phyloP scores from a whole-genome alignment of 2,329 filamentous ascomycete genomes.

The Cladosporium oxysporum region DNA sequence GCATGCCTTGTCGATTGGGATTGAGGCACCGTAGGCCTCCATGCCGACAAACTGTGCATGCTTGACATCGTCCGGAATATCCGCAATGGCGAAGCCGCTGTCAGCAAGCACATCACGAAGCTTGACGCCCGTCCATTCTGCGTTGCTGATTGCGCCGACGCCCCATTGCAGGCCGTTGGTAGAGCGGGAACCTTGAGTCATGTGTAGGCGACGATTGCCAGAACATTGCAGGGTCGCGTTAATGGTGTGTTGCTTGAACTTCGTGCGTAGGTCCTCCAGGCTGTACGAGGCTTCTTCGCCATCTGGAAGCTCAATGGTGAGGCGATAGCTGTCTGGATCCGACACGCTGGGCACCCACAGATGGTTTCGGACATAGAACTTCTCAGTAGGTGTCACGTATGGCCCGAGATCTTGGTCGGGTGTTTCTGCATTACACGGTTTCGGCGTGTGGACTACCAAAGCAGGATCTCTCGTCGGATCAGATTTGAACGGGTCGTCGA shows the following conservation, averaged over 20 bases:
- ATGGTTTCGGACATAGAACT: slow-evolving; percentile 64
- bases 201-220: slow-evolving; percentile 57
- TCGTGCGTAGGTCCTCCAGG: slow-evolving; percentile 54
- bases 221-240: slow-evolving; percentile 62
- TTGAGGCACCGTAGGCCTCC: slow-evolving; percentile 64
- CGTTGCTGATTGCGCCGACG: slow-evolving; percentile 61
- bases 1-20: slow-evolving; percentile 60
- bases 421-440: slow-evolving; percentile 64
- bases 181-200: slow-evolving; percentile 52
- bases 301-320: slow-evolving; percentile 59
- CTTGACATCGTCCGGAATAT: slow-evolving; percentile 40
- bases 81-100: slow-evolving; percentile 51
- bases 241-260: slow-evolving; percentile 54
- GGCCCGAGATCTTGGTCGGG: slow-evolving; percentile 51
- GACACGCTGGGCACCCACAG: slow-evolving; percentile 61
- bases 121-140: slow-evolving; percentile 60
- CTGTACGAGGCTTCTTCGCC: slow-evolving; percentile 57
- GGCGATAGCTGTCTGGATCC: slow-evolving; percentile 45
- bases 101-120: slow-evolving; percentile 59
- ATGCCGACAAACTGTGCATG: slow-evolving; percentile 61
- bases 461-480: slow-evolving; percentile 57
- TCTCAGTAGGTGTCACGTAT: slow-evolving; percentile 57
- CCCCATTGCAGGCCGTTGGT: slow-evolving; percentile 63
- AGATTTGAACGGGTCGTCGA: slow-evolving; percentile 62
- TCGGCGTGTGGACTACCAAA: slow-evolving; percentile 55